A percentile compares a stretch with the other conserved stretches of the same genome.
These are phyloP conservation scores for Blastocystis sp. DNA, from an alignment of 352 stramenopile species.

Conservation along the genomic window DNA sequence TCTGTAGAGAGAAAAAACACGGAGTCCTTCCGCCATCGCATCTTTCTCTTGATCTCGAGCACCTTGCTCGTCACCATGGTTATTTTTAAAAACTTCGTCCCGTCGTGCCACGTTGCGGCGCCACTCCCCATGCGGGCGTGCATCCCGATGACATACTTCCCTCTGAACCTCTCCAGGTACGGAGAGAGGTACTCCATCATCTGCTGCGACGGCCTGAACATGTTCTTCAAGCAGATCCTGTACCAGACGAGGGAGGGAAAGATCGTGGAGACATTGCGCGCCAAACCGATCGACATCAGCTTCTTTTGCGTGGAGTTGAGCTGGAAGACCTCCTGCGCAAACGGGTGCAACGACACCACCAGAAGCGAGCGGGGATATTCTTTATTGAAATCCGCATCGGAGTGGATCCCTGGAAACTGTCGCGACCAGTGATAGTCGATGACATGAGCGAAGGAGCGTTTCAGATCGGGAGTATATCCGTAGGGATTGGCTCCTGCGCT, in stretches of 20 bases:
- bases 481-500: background rate
- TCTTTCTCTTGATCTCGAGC: background rate
- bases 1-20: conserved; percentile 31
- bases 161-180: background rate
- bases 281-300: background rate
- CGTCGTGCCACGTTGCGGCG: background rate
- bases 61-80: background rate
- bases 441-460: background rate
- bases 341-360: conserved; percentile 7
- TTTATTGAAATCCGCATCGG: background rate
- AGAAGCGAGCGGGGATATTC: background rate
- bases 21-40: background rate
- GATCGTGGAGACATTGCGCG: background rate
- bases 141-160: conserved; percentile 10
- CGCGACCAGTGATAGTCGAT: conserved; percentile 15
- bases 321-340: background rate
- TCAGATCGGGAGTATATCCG: background rate
- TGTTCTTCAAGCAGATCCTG: background rate
- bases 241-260: background rate
- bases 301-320: background rate
- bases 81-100: background rate
- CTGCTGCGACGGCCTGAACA: background rate
- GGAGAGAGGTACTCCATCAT: background rate
- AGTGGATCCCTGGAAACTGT: background rate
- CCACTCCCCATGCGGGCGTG: background rate